These are phyloP conservation scores for Podospora pseudopauciseta DNA, from an alignment of 495 filamentous ascomycete species.

Conservation along the genomic window DNA sequence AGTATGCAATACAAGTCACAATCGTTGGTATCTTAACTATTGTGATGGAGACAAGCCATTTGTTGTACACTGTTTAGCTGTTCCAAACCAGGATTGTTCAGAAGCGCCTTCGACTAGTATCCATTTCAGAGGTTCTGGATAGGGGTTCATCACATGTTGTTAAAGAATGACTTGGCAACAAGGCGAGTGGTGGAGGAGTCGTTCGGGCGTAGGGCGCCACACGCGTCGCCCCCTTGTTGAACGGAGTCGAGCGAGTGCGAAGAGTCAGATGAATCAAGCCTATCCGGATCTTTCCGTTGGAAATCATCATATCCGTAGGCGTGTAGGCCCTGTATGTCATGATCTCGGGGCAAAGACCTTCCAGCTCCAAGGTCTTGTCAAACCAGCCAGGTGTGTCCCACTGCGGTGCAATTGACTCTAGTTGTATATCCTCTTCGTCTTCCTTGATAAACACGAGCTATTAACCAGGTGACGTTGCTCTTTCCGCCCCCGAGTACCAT, in stretches of 20 bases:
- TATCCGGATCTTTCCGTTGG: constrained; percentile 28
- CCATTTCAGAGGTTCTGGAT: no score
- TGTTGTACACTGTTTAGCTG: no score
- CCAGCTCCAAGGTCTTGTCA: constrained; percentile 24
- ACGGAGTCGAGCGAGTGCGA: constrained; percentile 28
- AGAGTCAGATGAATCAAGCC: constrained; percentile 28
- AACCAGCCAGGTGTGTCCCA: constrained; percentile 33
- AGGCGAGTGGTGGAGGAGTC: constrained; percentile 22
- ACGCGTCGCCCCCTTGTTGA: constrained; percentile 33
- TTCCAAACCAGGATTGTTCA: no score
- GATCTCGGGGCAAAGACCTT: constrained; percentile 31
- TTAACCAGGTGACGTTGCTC: not conserved
- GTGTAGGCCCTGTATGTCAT: constrained; percentile 17
- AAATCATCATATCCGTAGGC: constrained; percentile 31
- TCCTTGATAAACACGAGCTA: not conserved
- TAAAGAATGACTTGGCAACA: constrained; percentile 34
- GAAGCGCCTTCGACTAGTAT: no score
- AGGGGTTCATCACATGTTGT: constrained; percentile 8
- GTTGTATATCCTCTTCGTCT: not conserved
- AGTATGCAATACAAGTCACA: no score
- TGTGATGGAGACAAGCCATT: no score
- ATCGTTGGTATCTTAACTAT: no score
- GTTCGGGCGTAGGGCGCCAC: constrained; percentile 33
- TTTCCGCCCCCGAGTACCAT: no score
- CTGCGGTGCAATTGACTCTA: not conserved